Base-by-base conservation (phyloP, 1,139 yeast species). In the Hansenula sp. region DNA sequence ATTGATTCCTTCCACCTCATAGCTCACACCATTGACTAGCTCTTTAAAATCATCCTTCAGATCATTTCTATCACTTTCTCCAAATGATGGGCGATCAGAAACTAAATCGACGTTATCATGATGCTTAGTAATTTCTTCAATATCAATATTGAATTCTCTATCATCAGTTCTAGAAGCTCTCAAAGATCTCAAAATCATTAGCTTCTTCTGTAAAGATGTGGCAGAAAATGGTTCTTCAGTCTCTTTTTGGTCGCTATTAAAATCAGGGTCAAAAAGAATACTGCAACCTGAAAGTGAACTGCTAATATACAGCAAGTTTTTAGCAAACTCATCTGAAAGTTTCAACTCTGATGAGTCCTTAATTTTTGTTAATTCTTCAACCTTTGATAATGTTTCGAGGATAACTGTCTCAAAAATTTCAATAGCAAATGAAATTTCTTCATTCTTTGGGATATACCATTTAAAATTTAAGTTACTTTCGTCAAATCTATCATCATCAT, bases 211-310 rank as follows among this genome's bases (percentile, higher is more conserved):
- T 20, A 60, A 48, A 1, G 57, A 46, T 2, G 53, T 49, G 19
- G 47, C 44, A 12, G 35, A 45, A n/a, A 49, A 39, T 0, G 45
- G 41, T 3, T 50, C 48, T 5, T 16, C 18, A 10, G 17, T 33
- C 13, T 46, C 44, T 6, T 55, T 39, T 11, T 55, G 52, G 28
- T 58, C 59, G 36, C 55, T 56, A 32, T 59, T 58, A 38, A 60
- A 73, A 31, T 68, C 69, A 0, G 96, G 90, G 56, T 89, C 96
- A 52, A 87, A 76, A 36, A 90, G 63, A 40, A 76, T 70, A 19
- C 96, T 75, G n/a, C 79, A 69, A 20, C 97, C 96, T 39, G 95
- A 79, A 3, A 84, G 56, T 0, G 79, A 66, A 42, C 81, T 79
- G 1, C 86, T 72, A 41, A 85, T 58, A 43, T 74, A 76, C 35